Percentiles rank a stretch among this genome's conserved stretches.
These are phyloP conservation scores for Vanrija sp. DNA, from an alignment of 1,284 basidiomycete species.

Conservation along the genomic window DNA sequence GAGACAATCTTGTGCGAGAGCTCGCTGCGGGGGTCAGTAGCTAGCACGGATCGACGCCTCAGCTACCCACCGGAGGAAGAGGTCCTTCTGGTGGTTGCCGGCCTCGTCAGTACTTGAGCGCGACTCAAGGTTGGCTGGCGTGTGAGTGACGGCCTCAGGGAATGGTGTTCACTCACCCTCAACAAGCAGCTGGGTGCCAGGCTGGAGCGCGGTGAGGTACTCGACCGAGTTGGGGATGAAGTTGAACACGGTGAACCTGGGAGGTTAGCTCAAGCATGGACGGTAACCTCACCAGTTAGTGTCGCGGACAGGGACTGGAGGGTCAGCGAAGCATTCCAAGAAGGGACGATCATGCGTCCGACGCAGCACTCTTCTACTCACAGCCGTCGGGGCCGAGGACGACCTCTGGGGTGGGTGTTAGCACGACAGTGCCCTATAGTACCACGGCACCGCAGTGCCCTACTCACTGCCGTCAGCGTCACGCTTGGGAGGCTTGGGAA, in stretches of 20 bases:
- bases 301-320: conserved; percentile 20
- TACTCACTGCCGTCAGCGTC: conserved; percentile 36
- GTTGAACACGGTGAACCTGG: conserved; percentile 42
- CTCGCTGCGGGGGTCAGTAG: conserved; percentile 12
- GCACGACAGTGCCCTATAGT: too few species aligned
- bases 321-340: conserved; percentile 5
- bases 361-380: conserved; percentile 11
- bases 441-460: too few species aligned
- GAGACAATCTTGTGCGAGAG: conserved; percentile 19
- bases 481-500: conserved; percentile 30
- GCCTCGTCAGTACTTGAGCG: conserved; percentile 6
- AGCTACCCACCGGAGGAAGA: conserved; percentile 16
- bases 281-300: conserved; percentile 20
- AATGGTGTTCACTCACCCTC: conserved; percentile 27
- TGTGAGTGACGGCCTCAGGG: not conserved
- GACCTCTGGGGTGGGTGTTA: conserved; percentile 10
- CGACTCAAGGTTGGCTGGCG: conserved; percentile 17
- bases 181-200: conserved; percentile 35
- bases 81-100: conserved; percentile 15
- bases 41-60: too few species aligned
- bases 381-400: conserved; percentile 28
- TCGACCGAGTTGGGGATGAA: conserved; percentile 29
- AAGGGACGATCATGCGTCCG: not conserved
- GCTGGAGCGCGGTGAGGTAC: conserved; percentile 22
- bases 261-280: conserved; percentile 6